phyloP scores from a whole-genome alignment of 108 stramenopile genomes.

The Cyclostephanos invisitatus region DNA sequence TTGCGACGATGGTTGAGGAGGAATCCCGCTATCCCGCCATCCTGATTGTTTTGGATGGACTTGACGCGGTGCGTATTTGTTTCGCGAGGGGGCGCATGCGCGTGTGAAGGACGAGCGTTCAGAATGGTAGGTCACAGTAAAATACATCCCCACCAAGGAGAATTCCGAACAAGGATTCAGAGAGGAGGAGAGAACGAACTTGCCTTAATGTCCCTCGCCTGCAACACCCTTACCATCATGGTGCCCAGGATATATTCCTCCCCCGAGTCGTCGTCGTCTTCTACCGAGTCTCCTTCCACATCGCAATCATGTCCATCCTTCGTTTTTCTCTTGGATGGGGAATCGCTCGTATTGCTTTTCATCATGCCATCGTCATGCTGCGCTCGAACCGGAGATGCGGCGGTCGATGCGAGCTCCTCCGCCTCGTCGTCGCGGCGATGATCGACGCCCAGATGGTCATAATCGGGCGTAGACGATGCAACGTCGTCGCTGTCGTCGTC shows the following conservation, averaged over 20 bases:
- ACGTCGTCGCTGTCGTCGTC: background rate
- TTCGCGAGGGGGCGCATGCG: background rate
- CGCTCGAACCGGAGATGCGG: background rate
- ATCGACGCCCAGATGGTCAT: slow-evolving; percentile 32
- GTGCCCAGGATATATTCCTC: slow-evolving; percentile 82
- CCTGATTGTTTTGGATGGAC: slow-evolving; percentile 16
- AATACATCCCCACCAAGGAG: no score
- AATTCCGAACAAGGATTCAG: no score
- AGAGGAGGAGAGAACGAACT: background rate
- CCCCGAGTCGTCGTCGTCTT: slow-evolving; percentile 13
- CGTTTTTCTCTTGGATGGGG: background rate
- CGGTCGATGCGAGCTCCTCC: background rate
- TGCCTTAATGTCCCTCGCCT: slow-evolving; percentile 69
- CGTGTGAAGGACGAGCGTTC: background rate
- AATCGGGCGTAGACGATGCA: slow-evolving; percentile 29
- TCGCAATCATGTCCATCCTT: slow-evolving; percentile 2
- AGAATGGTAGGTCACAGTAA: no score
- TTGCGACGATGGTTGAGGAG: slow-evolving; percentile 41
- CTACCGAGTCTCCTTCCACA: background rate
- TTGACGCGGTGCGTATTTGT: background rate
- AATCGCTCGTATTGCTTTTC: background rate
- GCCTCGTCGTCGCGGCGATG: background rate
- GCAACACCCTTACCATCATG: slow-evolving; percentile 77
- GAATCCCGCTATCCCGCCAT: slow-evolving; percentile 28
- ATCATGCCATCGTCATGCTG: background rate